Evolutionary conservation across 768 basidiomycete species (phyloP), one percentile per base, ranked within the genome.

Genomic region (Lyophyllum shimeji): DNA sequence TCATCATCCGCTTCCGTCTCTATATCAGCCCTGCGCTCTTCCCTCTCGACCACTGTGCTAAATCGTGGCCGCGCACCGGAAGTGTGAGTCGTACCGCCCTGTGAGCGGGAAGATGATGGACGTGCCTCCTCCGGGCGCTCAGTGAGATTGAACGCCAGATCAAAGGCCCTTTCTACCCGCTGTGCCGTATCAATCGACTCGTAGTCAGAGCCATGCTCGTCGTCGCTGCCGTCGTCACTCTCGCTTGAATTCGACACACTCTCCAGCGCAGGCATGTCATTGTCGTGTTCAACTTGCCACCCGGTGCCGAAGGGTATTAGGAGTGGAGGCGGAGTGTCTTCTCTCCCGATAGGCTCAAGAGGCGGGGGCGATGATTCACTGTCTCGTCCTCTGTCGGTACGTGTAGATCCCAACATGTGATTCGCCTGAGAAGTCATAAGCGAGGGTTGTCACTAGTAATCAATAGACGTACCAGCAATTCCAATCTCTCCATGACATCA

Each of bases 241-340:
- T 74, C 74, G 43, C 72, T 74, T 27, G 65, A 69, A 27, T 69
- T 69, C 29, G 73, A 75, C 7, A 75, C 69, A 48, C 61, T 67
- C 49, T 68, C 73, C 52, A 71, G 69, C 40, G 37, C 68, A 34
- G 69, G 79, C 69, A 76, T 82, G 56, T 71, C 69, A 34, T 61
- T 63, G 25, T 64, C 67, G 24, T 65, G 60, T 21, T 63, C 60
- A 31, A 60, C 59, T 2, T 48, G 57, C 23, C 23, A 31, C 33
- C 5, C 29, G 9, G 29, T 23, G n/a, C 25, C 37, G 13, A 46
- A 49, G 1, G 50, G 42, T 33, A 58, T 57, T n/a, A 48, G 45
- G 6, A 54, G 47, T 27, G 53, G 50, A 24, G 47, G 43, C 7
- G 49, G 49, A 13, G 54, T 57, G 18, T 56, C 58, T 37, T 17